Conservation (phyloP, 2,329 filamentous ascomycete genomes). For the Fusarium ambrosium region DNA sequence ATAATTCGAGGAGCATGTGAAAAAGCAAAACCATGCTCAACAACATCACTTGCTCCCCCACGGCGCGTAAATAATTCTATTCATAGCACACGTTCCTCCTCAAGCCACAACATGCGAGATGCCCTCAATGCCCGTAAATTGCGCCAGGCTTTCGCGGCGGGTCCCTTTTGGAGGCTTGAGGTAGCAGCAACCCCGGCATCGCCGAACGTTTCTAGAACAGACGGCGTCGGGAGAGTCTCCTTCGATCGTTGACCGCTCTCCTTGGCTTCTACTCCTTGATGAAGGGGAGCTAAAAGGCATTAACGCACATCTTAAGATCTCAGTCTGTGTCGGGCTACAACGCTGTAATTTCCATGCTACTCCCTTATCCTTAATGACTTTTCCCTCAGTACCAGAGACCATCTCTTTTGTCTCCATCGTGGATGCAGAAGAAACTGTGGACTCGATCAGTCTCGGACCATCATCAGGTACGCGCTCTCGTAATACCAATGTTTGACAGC, state of each 20-base stretch:
- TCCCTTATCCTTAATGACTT: neutral
- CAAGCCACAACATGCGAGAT: slow-evolving; percentile 16
- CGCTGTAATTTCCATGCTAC: slow-evolving; percentile 4
- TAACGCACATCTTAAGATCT: neutral
- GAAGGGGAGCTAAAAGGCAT: neutral
- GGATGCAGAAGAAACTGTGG: neutral
- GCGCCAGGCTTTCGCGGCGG: slow-evolving; percentile 5
- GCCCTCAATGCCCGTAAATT: slow-evolving; percentile 26
- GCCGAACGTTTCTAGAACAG: slow-evolving; percentile 38
- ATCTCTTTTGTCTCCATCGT: neutral
- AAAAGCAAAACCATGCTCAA: slow-evolving; percentile 4
- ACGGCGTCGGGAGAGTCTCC: slow-evolving; percentile 1
- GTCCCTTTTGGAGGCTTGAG: slow-evolving; percentile 6
- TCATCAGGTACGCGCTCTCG: slow-evolving; percentile 16
- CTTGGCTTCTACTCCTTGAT: slow-evolving; percentile 4
- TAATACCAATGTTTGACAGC: slow-evolving; percentile 29
- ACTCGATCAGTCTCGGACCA: slow-evolving; percentile 17
- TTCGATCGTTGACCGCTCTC: neutral
- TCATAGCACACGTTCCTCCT: slow-evolving; percentile 8
- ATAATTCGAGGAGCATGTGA: neutral
- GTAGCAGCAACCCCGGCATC: slow-evolving; percentile 26
- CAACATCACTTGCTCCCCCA: neutral
- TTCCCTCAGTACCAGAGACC: neutral
- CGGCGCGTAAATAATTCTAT: slow-evolving; percentile 2
- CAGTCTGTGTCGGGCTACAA: neutral